Conservation (phyloP, 345 rosid genomes). For the Capsella bursapastoris region DNA sequence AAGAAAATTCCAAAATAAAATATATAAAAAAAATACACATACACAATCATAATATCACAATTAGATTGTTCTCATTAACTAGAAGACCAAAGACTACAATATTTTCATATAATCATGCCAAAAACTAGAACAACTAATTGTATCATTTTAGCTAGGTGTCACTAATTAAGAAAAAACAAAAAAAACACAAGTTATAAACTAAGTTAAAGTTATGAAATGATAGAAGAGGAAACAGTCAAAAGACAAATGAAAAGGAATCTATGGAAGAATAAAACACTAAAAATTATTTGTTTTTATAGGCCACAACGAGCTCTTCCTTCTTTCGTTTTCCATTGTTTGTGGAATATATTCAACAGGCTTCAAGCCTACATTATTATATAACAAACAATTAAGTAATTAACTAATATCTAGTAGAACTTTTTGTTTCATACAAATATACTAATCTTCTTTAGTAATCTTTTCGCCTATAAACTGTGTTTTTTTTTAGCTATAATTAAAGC, state of each 20-base stretch:
- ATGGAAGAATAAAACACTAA: conserved; percentile 27
- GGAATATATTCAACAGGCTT: conserved; percentile 46
- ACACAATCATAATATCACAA: background rate
- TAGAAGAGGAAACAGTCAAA: conserved; percentile 26
- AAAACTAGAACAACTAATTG: background rate
- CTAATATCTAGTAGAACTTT: conserved; percentile 4
- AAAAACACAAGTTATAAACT: background rate
- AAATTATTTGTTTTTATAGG: conserved; percentile 11
- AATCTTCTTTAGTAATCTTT: conserved; percentile 27
- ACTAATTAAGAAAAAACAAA: too few species aligned
- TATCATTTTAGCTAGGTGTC: background rate
- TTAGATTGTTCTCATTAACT: background rate
- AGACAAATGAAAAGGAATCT: conserved; percentile 20
- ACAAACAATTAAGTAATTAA: background rate
- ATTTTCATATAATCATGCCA: background rate
- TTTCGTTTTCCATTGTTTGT: conserved; percentile 29
- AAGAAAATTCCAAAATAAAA: too few species aligned
- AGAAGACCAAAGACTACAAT: background rate
- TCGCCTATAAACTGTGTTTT: conserved; percentile 16
- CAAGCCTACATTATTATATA: conserved; percentile 18
- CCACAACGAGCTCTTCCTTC: conserved; percentile 23
- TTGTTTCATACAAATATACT: conserved; percentile 15
- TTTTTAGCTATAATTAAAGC: conserved; percentile 28
- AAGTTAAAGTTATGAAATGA: background rate
- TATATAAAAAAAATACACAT: too few species aligned